These are phyloP conservation scores for Rhodotorula sp. DNA, from an alignment of 1,284 basidiomycete genomes.

Conservation along the genomic window DNA sequence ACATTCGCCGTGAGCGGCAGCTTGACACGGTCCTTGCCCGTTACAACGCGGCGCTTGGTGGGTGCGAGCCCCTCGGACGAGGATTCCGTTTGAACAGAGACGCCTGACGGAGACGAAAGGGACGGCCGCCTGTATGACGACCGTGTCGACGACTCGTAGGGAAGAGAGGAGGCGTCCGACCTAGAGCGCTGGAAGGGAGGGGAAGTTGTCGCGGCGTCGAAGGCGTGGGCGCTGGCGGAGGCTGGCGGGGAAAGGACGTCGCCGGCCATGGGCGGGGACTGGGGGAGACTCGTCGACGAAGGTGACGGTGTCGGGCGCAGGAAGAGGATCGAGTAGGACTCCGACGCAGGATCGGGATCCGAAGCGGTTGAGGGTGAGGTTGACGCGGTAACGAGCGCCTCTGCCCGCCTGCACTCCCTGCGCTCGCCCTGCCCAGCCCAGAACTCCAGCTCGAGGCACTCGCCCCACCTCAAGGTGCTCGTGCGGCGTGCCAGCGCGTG, in stretches of 20 bases:
- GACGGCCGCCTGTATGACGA: too few species aligned
- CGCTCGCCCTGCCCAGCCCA: too few species aligned
- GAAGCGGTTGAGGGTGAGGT: neutral
- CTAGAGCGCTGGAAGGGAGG: neutral
- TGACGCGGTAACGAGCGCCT: conserved; percentile 8
- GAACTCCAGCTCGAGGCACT: neutral
- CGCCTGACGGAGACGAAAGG: too few species aligned
- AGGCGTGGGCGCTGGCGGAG: neutral
- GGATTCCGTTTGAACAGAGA: neutral
- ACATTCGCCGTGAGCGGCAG: conserved; percentile 9
- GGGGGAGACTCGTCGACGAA: neutral
- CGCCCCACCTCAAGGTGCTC: neutral
- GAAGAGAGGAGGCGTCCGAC: neutral
- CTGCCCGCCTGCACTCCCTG: neutral
- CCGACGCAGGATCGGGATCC: too few species aligned
- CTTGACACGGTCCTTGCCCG: conserved; percentile 3
- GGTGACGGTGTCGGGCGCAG: neutral
- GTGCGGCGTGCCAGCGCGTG: neutral
- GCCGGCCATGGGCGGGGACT: neutral
- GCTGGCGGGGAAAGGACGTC: neutral
- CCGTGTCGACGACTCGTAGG: neutral
- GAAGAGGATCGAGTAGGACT: conserved; percentile 8
- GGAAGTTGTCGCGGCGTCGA: neutral
- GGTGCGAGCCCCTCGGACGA: neutral
- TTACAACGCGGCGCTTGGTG: neutral